Conservation (phyloP, 164 flowering plant genomes). For the Vitis rupestris region DNA sequence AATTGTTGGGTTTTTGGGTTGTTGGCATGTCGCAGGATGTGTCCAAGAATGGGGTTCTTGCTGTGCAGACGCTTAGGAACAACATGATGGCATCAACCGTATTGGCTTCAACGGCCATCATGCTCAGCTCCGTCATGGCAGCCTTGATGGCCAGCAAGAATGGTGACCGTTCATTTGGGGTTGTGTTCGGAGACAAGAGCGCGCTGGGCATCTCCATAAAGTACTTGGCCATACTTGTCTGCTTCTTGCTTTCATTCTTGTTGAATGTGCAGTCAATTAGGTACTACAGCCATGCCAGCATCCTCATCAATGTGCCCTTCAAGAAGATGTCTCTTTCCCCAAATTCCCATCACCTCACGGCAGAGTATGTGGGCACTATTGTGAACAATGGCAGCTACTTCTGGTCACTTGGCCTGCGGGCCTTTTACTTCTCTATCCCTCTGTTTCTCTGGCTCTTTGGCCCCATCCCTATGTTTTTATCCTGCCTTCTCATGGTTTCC, state of each 20-base stretch:
- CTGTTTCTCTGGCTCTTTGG: constrained; percentile 88
- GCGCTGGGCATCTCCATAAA: constrained; percentile 53
- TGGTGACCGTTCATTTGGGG: constrained; percentile 3
- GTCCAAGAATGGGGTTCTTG: constrained; percentile 69
- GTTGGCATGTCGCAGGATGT: constrained; percentile 40
- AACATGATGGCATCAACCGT: constrained; percentile 96
- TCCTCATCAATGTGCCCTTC: constrained; percentile 80
- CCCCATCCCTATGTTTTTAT: constrained; percentile 73
- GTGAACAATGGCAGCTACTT: constrained; percentile 74
- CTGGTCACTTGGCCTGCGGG: constrained; percentile 80
- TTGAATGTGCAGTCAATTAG: constrained; percentile 80
- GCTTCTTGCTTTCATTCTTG: constrained; percentile 72
- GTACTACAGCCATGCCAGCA: constrained; percentile 86
- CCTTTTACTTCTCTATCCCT: constrained; percentile 87
- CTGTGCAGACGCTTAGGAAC: constrained; percentile 84
- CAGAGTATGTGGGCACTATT: constrained; percentile 56
- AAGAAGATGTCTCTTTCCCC: constrained; percentile 32
- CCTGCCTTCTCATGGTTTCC: constrained; percentile 51
- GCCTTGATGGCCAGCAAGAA: constrained; percentile 51
- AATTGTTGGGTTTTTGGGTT: background rate
- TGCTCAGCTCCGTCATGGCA: constrained; percentile 76
- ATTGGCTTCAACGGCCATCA: constrained; percentile 77
- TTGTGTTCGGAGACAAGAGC: constrained; percentile 52
- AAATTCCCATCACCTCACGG: constrained; percentile 25
- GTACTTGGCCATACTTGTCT: constrained; percentile 65